Evolutionary conservation across 1,284 basidiomycete species (phyloP).

Genomic region (Leccinum pachyderme): DNA sequence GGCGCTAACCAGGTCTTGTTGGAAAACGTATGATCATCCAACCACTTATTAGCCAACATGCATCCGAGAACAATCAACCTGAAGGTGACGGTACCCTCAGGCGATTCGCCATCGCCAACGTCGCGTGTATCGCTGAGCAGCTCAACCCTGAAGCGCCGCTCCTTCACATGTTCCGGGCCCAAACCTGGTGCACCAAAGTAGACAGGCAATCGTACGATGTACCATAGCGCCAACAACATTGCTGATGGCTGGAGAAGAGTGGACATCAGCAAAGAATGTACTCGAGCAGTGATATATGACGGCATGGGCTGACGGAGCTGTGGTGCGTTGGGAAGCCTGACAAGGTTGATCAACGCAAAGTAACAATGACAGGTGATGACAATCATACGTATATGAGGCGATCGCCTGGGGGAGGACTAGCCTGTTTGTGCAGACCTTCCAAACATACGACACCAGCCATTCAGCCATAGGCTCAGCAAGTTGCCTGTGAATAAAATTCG

Average conservation of each 20-base stretch:
- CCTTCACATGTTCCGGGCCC: conserved; percentile 51
- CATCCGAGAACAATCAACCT: conserved; percentile 78
- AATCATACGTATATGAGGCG: conserved; percentile 45
- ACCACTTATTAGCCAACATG: conserved; percentile 89
- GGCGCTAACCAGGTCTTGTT: conserved; percentile 83
- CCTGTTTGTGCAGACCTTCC: conserved; percentile 74
- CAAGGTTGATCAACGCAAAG: conserved; percentile 15
- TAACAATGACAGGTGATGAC: conserved; percentile 2
- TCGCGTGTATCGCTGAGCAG: conserved; percentile 51
- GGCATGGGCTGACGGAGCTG: conserved; percentile 41
- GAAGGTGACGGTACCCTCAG: conserved; percentile 60
- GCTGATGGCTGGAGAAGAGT: conserved; percentile 81
- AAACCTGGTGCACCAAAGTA: conserved; percentile 50
- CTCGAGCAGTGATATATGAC: conserved; percentile 51
- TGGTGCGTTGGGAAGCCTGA: conserved; percentile 35
- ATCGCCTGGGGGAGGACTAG: conserved; percentile 53
- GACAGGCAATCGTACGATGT: conserved; percentile 77
- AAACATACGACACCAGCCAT: conserved; percentile 74
- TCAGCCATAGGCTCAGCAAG: conserved; percentile 72
- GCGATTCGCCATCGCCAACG: conserved; percentile 48
- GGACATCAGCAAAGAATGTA: conserved; percentile 71
- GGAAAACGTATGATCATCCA: conserved; percentile 90
- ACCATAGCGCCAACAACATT: conserved; percentile 79
- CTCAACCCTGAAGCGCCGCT: conserved; percentile 59
- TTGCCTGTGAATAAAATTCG: conserved; percentile 62